Base-by-base conservation (phyloP, 1,139 yeast genomes). In the Lodderomyces jiufengensis region DNA sequence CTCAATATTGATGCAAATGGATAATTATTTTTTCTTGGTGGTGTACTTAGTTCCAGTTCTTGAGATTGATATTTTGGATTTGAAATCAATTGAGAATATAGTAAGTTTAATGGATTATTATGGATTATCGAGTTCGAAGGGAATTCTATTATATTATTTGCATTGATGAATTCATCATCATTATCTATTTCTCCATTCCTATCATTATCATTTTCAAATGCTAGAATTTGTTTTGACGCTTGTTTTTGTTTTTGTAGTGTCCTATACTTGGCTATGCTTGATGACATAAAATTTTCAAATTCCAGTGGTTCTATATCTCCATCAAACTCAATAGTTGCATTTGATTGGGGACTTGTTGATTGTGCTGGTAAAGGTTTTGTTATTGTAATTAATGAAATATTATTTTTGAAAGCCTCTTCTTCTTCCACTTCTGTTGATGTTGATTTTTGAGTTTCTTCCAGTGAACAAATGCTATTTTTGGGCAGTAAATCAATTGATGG, bases 231-330 rank as follows among this genome's bases (percentile, higher is more conserved):
- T 18, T 18, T 27, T 13, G 20, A 5, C 6, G 16, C 22, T 28
- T 9, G 16, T 18, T 50, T 49, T 24, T 47, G 44, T n/a, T 45
- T 41, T 39, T 63, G 68, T 6, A 43, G 44, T 24, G 52, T 45
- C 28, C 75, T 46, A 46, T 65, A 67, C 33, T 59, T 63, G 23
- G 52, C 47, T 24, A 69, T 62, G 22, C 63, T 55, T 7, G 48
- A 34, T 3, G 65, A 47, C 59, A 69, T 63, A 48, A 68, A 66
- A 15, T 39, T 31, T 39, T 66, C 74, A 40, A 67, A 66, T 11
- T 55, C 55, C 6, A 51, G 55, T 4, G 56, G 51, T 30, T 51
- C 51, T 56, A 57, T 50, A 5, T 41, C 49, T n/a, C 43, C 50
- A 13, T 44, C 38, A 3, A n/a, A n/a, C n/a, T n/a, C n/a, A n/a